phyloP scores from a whole-genome alignment of 2,329 filamentous ascomycete genomes.

The Trichoderma sp. region DNA sequence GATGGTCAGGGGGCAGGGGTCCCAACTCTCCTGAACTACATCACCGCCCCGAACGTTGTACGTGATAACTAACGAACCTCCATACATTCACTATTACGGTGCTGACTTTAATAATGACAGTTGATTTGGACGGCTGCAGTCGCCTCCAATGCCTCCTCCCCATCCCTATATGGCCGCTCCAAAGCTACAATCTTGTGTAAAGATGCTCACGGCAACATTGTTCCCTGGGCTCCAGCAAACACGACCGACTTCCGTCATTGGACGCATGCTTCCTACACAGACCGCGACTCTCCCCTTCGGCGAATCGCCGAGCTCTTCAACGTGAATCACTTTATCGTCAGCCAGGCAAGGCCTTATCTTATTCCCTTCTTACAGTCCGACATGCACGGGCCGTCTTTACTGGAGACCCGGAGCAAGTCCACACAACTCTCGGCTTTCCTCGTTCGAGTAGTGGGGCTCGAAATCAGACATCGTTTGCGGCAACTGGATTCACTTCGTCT shows the following conservation, averaged over 20 bases:
- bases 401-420: conserved; percentile 56
- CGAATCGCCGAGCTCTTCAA: conserved; percentile 83
- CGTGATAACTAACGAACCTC: conserved; percentile 37
- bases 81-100: neutral
- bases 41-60: conserved; percentile 90
- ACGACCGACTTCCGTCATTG: conserved; percentile 65
- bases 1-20: conserved; percentile 70
- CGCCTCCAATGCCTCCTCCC: conserved; percentile 68
- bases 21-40: conserved; percentile 83
- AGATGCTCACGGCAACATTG: conserved; percentile 67
- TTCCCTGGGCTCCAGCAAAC: conserved; percentile 68
- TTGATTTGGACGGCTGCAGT: conserved; percentile 79
- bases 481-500: conserved; percentile 77
- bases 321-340: conserved; percentile 93
- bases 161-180: conserved; percentile 63
- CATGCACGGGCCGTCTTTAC: conserved; percentile 70
- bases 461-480: conserved; percentile 75
- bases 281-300: conserved; percentile 63
- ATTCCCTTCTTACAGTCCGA: conserved; percentile 81
- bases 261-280: conserved; percentile 62
- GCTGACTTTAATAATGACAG: conserved; percentile 38
- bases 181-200: conserved; percentile 72
- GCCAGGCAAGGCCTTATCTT: conserved; percentile 85
- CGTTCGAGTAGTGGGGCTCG: conserved; percentile 68
- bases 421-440: conserved; percentile 58